These are phyloP conservation scores for Uncinocarpus reesii DNA, from an alignment of 2,329 filamentous ascomycete species.

Conservation along the genomic window DNA sequence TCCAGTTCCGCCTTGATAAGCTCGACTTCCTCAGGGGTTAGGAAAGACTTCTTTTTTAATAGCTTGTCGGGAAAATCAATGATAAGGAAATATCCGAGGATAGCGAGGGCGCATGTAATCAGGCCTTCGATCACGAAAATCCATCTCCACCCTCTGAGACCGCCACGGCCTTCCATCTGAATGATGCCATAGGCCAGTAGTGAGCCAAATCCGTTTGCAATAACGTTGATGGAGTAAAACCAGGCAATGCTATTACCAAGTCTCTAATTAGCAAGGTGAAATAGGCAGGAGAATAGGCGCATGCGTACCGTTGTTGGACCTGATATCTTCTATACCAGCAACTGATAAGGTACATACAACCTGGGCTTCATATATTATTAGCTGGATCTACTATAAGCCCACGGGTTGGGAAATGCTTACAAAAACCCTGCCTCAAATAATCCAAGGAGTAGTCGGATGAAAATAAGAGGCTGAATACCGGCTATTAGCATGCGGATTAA, in stretches of 20 bases:
- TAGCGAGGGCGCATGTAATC: slow-evolving; percentile 21
- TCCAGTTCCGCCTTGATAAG: slow-evolving; percentile 44
- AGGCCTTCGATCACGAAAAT: slow-evolving; percentile 44
- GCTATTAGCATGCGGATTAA: neutral
- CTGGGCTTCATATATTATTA: slow-evolving; percentile 32
- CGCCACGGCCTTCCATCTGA: slow-evolving; percentile 35
- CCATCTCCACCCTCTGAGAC: slow-evolving; percentile 44
- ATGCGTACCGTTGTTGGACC: slow-evolving; percentile 29
- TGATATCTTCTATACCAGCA: slow-evolving; percentile 50
- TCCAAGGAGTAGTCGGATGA: slow-evolving; percentile 44
- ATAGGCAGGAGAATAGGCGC: slow-evolving; percentile 4
- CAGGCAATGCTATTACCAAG: slow-evolving; percentile 27
- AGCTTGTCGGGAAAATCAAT: slow-evolving; percentile 29
- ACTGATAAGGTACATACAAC: slow-evolving; percentile 55
- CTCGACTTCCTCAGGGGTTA: slow-evolving; percentile 33
- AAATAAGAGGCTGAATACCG: slow-evolving; percentile 15
- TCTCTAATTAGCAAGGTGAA: neutral
- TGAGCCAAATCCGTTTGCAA: slow-evolving; percentile 40
- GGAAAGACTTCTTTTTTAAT: slow-evolving; percentile 24
- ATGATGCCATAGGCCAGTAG: slow-evolving; percentile 37
- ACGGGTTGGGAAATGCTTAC: slow-evolving; percentile 57
- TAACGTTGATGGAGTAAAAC: slow-evolving; percentile 42
- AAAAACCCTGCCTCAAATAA: slow-evolving; percentile 47
- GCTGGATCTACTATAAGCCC: neutral
- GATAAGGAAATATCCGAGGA: slow-evolving; percentile 25